phyloP scores from a whole-genome alignment of 1,284 basidiomycete genomes.

The Ganoderma sinense region DNA sequence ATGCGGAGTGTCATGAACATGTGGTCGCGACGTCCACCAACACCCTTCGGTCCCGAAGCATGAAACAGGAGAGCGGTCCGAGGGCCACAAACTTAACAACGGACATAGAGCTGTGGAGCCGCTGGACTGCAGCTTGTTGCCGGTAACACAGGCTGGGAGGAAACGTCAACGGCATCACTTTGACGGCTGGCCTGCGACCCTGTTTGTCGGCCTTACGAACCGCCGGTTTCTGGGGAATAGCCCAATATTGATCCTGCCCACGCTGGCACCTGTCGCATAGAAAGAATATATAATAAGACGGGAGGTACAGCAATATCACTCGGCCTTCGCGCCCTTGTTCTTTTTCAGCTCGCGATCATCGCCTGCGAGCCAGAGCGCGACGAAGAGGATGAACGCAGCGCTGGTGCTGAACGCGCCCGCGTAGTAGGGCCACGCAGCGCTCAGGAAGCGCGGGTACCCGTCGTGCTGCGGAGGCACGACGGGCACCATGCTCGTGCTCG shows the following conservation, averaged over 20 bases:
- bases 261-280: neutral
- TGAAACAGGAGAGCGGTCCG: neutral
- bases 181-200: neutral
- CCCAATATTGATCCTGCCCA: neutral
- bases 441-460: conserved; percentile 93
- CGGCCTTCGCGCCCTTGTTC: conserved; percentile 37
- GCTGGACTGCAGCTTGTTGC: neutral
- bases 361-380: conserved; percentile 84
- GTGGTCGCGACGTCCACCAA: too few relatives aligned
- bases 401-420: conserved; percentile 89
- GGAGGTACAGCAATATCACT: conserved; percentile 21
- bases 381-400: conserved; percentile 85
- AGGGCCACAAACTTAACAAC: neutral
- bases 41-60: neutral
- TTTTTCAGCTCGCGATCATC: conserved; percentile 63
- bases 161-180: neutral
- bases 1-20: neutral
- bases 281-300: neutral
- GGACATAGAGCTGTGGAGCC: neutral
- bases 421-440: conserved; percentile 96
- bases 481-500: conserved; percentile 79
- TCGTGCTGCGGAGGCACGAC: conserved; percentile 96
- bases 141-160: neutral
- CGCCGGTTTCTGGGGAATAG: neutral
- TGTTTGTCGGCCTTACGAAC: too few relatives aligned